A percentile compares a stretch with the other conserved stretches of the same genome.
Evolutionary conservation across 768 basidiomycete species (phyloP).

Genomic region (Rhodosporidiobolus sp.): DNA sequence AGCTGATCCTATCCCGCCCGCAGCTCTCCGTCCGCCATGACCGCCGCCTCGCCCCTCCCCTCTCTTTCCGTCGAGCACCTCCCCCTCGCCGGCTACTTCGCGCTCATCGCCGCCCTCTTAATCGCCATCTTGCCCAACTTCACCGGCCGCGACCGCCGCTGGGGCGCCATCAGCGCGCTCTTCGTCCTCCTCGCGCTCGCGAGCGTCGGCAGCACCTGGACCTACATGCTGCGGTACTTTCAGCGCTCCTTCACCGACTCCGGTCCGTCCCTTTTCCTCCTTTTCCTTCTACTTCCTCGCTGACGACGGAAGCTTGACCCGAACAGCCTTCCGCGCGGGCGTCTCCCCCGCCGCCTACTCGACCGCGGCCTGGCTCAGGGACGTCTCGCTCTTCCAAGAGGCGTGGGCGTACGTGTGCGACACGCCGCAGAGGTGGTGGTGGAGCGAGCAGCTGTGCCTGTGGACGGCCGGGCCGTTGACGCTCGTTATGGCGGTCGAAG

Average conservation of each 20-base stretch:
- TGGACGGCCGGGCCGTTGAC: slow-evolving; percentile 63
- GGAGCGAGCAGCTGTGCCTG: slow-evolving; percentile 64
- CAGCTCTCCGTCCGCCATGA: not conserved
- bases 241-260: slow-evolving; percentile 19
- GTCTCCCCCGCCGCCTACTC: not conserved
- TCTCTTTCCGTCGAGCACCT: slow-evolving; percentile 2
- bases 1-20: not conserved
- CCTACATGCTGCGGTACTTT: slow-evolving; percentile 39
- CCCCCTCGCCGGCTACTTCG: slow-evolving; percentile 31
- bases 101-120: slow-evolving; percentile 12
- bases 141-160: not conserved
- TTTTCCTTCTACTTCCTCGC: not conserved
- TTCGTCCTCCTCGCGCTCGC: slow-evolving; percentile 22
- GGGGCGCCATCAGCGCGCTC: not conserved
- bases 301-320: not conserved
- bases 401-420: slow-evolving; percentile 52
- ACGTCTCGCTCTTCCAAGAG: slow-evolving; percentile 40
- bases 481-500: slow-evolving; percentile 56
- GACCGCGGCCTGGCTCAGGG: slow-evolving; percentile 36
- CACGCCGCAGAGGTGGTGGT: slow-evolving; percentile 63
- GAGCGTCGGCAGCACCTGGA: slow-evolving; percentile 33
- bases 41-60: not conserved
- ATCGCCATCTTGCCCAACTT: not conserved
- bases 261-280: not conserved
- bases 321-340: slow-evolving; percentile 6